These are phyloP conservation scores for Tausonia pullulans DNA, from an alignment of 1,284 basidiomycete species.

Conservation along the genomic window DNA sequence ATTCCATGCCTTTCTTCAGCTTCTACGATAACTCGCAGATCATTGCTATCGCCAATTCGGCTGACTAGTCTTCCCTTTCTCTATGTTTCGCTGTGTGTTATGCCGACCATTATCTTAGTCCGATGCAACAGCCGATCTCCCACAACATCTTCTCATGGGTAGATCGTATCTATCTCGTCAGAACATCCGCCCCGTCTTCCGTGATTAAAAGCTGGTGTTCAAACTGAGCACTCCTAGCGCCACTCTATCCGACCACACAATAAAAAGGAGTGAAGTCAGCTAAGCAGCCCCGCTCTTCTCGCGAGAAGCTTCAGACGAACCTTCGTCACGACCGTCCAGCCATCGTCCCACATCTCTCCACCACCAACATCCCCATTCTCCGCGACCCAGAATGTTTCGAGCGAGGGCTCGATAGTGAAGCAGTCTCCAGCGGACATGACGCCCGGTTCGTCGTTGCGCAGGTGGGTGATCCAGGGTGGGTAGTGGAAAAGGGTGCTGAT, in stretches of 20 bases:
- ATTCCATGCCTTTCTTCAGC: too few relatives aligned
- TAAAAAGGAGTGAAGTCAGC: constrained; percentile 13
- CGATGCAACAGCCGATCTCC: too few relatives aligned
- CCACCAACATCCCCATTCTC: constrained; percentile 46
- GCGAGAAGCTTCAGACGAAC: constrained; percentile 34
- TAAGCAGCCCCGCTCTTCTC: neutral
- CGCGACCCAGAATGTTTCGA: constrained; percentile 45
- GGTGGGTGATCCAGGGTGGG: constrained; percentile 71
- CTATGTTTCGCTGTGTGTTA: too few relatives aligned
- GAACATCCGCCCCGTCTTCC: constrained; percentile 52
- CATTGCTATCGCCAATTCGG: too few relatives aligned
- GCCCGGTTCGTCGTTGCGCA: constrained; percentile 67
- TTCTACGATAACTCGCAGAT: too few relatives aligned
- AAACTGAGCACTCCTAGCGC: constrained; percentile 67
- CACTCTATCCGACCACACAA: constrained; percentile 40
- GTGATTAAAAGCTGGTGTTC: constrained; percentile 82
- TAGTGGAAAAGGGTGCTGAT: constrained; percentile 75
- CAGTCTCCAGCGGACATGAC: constrained; percentile 70
- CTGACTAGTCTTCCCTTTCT: too few relatives aligned
- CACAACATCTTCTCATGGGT: too few relatives aligned
- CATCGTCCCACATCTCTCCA: constrained; percentile 70
- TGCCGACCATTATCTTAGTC: too few relatives aligned
- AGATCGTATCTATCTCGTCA: constrained; percentile 37
- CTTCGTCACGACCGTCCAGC: constrained; percentile 76
- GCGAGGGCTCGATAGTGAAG: constrained; percentile 77